Percentiles rank a stretch among this genome's conserved stretches.
Evolutionary conservation across 306 rosid species (phyloP).

Genomic region (Hippophae rhamnoides): DNA sequence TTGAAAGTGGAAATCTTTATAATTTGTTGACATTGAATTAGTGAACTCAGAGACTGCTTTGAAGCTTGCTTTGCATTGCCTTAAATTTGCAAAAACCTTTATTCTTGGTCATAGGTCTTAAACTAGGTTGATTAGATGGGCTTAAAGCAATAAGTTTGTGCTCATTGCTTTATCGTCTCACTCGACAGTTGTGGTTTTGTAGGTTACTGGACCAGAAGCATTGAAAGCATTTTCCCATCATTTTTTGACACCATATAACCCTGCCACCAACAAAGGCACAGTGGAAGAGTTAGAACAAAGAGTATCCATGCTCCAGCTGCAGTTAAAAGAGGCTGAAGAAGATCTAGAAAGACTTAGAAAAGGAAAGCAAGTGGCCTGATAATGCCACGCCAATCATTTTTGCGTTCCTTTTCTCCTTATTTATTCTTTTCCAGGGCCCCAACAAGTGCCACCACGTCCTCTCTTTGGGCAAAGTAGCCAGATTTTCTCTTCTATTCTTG

Average conservation of each 20-base stretch:
- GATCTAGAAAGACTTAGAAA: constrained; percentile 51
- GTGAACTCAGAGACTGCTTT: too few relatives aligned
- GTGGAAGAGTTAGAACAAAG: constrained; percentile 58
- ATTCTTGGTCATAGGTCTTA: background rate
- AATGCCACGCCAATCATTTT: background rate
- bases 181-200: constrained; percentile 10
- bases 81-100: background rate
- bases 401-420: constrained; percentile 14
- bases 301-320: constrained; percentile 39
- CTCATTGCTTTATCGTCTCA: constrained; percentile 2
- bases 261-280: constrained; percentile 27
- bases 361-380: constrained; percentile 43
- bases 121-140: background rate
- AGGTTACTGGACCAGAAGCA: constrained; percentile 94
- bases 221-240: constrained; percentile 58
- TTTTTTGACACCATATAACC: constrained; percentile 53
- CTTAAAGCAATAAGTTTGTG: background rate
- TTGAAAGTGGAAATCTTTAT: too few relatives aligned
- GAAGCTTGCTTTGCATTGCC: too few relatives aligned
- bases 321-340: constrained; percentile 58
- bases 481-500: constrained; percentile 11
- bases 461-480: constrained; percentile 12
- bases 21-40: too few relatives aligned
- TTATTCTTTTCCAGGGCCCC: constrained; percentile 13
- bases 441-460: constrained; percentile 18